These are phyloP conservation scores for Candida sp. DNA, from an alignment of 1,139 yeast species.

Conservation along the genomic window DNA sequence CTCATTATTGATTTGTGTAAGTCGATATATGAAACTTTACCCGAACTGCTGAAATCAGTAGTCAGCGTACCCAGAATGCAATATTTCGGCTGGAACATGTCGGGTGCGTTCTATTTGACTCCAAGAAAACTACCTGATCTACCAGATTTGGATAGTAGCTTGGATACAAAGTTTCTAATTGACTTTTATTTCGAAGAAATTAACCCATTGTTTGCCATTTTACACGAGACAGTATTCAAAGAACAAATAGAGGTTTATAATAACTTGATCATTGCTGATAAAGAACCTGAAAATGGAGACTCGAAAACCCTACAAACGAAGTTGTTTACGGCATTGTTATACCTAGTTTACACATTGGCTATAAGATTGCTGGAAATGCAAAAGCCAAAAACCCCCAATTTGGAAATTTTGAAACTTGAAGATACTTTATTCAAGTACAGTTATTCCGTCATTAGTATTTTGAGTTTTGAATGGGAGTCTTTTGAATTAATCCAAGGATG, in stretches of 20 bases:
- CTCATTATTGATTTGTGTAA: slow-evolving; percentile 45
- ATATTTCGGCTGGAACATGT: slow-evolving; percentile 66
- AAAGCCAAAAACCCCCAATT: slow-evolving; percentile 31
- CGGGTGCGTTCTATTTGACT: slow-evolving; percentile 50
- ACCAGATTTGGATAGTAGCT: slow-evolving; percentile 19
- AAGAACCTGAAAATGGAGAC: slow-evolving; percentile 11
- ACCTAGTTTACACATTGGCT: slow-evolving; percentile 48
- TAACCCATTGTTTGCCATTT: slow-evolving; percentile 51
- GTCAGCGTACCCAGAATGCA: slow-evolving; percentile 54
- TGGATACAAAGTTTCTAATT: slow-evolving; percentile 17
- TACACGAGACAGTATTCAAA: slow-evolving; percentile 54
- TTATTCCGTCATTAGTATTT: slow-evolving; percentile 40
- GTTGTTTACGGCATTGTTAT: slow-evolving; percentile 51
- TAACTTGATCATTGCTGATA: slow-evolving; percentile 9
- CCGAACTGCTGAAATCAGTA: slow-evolving; percentile 32
- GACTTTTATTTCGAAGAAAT: slow-evolving; percentile 47
- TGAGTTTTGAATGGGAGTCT: slow-evolving; percentile 67
- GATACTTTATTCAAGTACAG: slow-evolving; percentile 52
- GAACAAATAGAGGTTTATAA: slow-evolving; percentile 46
- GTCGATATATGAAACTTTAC: slow-evolving; percentile 32
- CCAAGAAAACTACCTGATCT: slow-evolving; percentile 36
- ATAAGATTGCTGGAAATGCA: slow-evolving; percentile 52
- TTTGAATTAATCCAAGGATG: slow-evolving; percentile 64
- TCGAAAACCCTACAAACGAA: slow-evolving; percentile 30
- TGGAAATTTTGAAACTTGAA: slow-evolving; percentile 36